Evolutionary conservation across 441 rosid species (phyloP).

Genomic region (Eruca vesicaria): DNA sequence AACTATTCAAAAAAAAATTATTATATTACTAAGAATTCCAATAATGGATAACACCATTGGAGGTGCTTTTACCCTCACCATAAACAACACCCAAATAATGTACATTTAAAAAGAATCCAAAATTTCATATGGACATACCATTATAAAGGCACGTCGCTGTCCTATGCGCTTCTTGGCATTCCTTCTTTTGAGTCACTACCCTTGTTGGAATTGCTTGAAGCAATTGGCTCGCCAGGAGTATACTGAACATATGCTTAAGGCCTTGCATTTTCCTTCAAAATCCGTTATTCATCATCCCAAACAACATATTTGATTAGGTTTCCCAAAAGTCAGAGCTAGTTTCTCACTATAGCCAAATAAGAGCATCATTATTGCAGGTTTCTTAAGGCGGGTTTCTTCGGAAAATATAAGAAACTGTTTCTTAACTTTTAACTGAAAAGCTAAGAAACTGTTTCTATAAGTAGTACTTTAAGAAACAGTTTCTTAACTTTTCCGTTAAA

Average conservation of each 20-base stretch:
- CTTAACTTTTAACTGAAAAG: too few relatives aligned
- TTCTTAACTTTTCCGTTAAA: too few relatives aligned
- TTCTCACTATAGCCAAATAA: constrained; percentile 81
- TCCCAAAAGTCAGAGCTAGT: constrained; percentile 76
- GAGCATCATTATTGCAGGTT: too few relatives aligned
- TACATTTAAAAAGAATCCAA: background rate
- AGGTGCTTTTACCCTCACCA: too few relatives aligned
- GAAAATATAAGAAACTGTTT: too few relatives aligned
- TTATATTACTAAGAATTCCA: too few relatives aligned
- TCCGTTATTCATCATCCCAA: constrained; percentile 1
- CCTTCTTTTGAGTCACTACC: constrained; percentile 80
- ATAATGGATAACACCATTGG: too few relatives aligned
- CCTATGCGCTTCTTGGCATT: constrained; percentile 77
- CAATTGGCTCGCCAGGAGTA: constrained; percentile 74
- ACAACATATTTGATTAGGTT: constrained; percentile 5
- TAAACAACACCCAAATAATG: too few relatives aligned
- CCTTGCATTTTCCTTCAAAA: constrained; percentile 46
- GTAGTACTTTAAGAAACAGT: too few relatives aligned
- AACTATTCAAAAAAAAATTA: too few relatives aligned
- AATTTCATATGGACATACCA: constrained; percentile 40
- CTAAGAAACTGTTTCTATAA: too few relatives aligned
- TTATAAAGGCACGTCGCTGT: constrained; percentile 60
- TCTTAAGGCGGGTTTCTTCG: too few relatives aligned
- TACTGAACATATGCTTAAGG: constrained; percentile 81
- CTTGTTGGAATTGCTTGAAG: constrained; percentile 71